phyloP scores from a whole-genome alignment of 441 rosid genomes.

The Corymbia citriodora region DNA sequence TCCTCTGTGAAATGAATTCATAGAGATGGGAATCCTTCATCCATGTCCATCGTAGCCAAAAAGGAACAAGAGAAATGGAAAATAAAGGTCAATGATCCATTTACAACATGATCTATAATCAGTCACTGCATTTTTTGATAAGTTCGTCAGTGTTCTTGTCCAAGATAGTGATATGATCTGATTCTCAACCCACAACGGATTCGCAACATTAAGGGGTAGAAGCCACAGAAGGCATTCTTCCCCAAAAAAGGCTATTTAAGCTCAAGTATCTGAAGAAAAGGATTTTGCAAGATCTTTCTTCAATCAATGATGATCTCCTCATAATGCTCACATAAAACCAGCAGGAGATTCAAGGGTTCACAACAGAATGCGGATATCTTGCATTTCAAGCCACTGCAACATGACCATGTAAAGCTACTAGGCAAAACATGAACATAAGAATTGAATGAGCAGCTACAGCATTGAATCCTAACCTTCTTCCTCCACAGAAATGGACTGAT shows the following conservation, averaged over 20 bases:
- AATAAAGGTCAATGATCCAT: not conserved
- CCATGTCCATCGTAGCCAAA: not conserved
- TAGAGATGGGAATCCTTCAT: not conserved
- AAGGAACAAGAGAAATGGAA: not conserved
- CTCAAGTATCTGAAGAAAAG: not conserved
- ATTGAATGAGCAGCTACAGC: not conserved
- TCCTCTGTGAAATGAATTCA: not conserved
- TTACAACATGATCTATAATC: not conserved
- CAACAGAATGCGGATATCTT: not conserved
- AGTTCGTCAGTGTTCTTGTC: not conserved
- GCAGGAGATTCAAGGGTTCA: not conserved
- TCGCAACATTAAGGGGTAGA: not conserved
- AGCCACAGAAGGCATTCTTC: not conserved
- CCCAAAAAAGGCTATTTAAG: not conserved
- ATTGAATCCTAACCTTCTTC: not conserved
- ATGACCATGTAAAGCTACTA: not conserved
- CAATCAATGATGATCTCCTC: not conserved
- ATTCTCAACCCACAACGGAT: not conserved
- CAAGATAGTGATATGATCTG: not conserved
- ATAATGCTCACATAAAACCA: not conserved
- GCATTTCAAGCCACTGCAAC: not conserved
- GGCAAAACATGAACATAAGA: not conserved
- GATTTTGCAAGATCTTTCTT: not conserved
- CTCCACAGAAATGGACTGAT: not conserved
- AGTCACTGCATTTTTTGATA: not conserved